phyloP scores from a whole-genome alignment of 306 rosid species.

The Cicer pinnatifidum region DNA sequence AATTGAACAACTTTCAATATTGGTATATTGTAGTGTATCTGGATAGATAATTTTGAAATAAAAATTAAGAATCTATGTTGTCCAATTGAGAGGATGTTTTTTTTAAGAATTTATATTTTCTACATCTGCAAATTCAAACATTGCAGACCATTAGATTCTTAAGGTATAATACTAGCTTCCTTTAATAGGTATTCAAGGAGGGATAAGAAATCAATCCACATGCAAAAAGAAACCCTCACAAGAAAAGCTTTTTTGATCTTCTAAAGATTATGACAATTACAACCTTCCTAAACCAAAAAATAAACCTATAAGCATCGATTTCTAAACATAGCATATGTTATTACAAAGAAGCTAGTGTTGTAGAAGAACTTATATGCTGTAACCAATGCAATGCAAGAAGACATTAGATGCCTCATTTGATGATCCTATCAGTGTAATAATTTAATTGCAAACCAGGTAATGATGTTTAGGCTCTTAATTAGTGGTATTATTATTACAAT shows the following conservation, averaged over 20 bases:
- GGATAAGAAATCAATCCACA: constrained; percentile 30
- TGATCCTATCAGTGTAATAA: constrained; percentile 22
- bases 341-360: background rate
- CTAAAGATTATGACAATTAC: constrained; percentile 16
- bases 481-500: background rate
- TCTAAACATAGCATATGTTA: constrained; percentile 7
- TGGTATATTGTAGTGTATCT: constrained; percentile 13
- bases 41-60: constrained; percentile 29
- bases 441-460: constrained; percentile 22
- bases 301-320: constrained; percentile 30
- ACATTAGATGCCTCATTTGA: constrained; percentile 39
- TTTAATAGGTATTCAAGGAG: background rate
- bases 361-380: background rate
- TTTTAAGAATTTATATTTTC: constrained; percentile 12
- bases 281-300: constrained; percentile 31
- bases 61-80: background rate
- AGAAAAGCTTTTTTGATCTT: background rate
- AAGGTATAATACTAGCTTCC: constrained; percentile 35
- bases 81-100: background rate
- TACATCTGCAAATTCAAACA: constrained; percentile 15
- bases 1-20: constrained; percentile 15
- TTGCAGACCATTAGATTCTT: constrained; percentile 23
- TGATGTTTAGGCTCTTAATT: constrained; percentile 25
- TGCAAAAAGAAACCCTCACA: constrained; percentile 18
- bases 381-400: background rate